Evolutionary conservation across 768 basidiomycete genomes (phyloP).

Genomic region (Mycena olivaceomarginata): DNA sequence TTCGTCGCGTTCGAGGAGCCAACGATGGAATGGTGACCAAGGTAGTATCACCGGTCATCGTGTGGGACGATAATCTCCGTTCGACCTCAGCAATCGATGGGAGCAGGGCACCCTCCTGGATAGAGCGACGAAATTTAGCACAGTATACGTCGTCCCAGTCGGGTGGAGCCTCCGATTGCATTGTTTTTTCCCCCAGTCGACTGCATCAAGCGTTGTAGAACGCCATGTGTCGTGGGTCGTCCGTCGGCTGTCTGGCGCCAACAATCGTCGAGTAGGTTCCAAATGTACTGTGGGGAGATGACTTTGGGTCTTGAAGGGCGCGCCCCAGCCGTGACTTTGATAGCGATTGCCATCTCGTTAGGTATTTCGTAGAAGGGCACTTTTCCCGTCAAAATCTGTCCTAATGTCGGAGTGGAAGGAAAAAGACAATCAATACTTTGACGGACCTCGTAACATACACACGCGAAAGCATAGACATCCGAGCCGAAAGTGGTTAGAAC

Average conservation of each 20-base stretch:
- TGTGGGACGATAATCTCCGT: background rate
- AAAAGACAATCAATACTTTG: background rate
- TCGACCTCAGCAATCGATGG: background rate
- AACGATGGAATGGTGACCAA: no score
- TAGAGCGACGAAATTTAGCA: background rate
- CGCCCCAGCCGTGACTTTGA: background rate
- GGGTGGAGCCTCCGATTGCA: background rate
- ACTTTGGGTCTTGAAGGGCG: background rate
- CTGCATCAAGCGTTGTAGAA: background rate
- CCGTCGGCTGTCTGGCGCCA: background rate
- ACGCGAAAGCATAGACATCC: conserved; percentile 8
- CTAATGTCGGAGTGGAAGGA: background rate
- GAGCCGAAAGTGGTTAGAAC: conserved; percentile 4
- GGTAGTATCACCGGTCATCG: no score
- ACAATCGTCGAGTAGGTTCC: background rate
- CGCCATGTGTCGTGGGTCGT: background rate
- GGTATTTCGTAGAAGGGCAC: background rate
- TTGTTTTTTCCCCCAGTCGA: background rate
- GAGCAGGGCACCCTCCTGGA: background rate
- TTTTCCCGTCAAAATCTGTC: conserved; percentile 14
- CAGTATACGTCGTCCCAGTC: background rate
- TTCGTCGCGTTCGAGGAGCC: no score
- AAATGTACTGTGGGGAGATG: background rate
- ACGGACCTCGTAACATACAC: conserved; percentile 13
- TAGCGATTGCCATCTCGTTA: background rate